Percentiles rank a stretch among this genome's conserved stretches.
phyloP scores from a whole-genome alignment of 345 rosid species.

The Noccaea bulbosa region DNA sequence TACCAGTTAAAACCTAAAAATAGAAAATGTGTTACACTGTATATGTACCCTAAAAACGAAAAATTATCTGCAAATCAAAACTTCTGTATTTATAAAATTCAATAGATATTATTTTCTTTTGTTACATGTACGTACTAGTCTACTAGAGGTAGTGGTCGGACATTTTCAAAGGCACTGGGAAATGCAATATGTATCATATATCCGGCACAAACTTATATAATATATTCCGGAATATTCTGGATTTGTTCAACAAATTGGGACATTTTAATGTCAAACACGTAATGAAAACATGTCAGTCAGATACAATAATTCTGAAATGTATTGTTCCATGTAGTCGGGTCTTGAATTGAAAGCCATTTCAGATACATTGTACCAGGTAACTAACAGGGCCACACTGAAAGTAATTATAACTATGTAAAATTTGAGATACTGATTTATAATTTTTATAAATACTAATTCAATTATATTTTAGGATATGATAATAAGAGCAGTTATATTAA shows the following conservation, averaged over 20 bases:
- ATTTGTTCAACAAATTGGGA: conserved; percentile 25
- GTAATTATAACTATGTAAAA: not conserved
- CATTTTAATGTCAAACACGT: conserved; percentile 7
- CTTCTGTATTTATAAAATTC: not conserved
- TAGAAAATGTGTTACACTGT: no score
- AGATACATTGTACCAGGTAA: conserved; percentile 1
- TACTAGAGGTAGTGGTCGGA: conserved; percentile 5
- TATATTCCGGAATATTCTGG: not conserved
- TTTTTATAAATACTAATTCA: not conserved
- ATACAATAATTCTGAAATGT: not conserved
- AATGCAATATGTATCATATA: not conserved
- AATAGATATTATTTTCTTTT: not conserved
- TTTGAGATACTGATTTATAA: not conserved
- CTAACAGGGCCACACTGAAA: not conserved
- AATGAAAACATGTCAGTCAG: conserved; percentile 32
- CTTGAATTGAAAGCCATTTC: not conserved
- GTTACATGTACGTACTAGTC: not conserved
- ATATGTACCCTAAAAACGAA: no score
- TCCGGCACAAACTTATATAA: not conserved
- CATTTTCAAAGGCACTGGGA: not conserved
- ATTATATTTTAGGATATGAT: not conserved
- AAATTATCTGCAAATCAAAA: not conserved
- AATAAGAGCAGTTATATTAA: not conserved
- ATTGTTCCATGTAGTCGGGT: conserved; percentile 3
- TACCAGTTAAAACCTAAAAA: no score